Base-by-base conservation (phyloP, 2,329 filamentous ascomycete genomes). In the Penicillium fuscoglaucum region DNA sequence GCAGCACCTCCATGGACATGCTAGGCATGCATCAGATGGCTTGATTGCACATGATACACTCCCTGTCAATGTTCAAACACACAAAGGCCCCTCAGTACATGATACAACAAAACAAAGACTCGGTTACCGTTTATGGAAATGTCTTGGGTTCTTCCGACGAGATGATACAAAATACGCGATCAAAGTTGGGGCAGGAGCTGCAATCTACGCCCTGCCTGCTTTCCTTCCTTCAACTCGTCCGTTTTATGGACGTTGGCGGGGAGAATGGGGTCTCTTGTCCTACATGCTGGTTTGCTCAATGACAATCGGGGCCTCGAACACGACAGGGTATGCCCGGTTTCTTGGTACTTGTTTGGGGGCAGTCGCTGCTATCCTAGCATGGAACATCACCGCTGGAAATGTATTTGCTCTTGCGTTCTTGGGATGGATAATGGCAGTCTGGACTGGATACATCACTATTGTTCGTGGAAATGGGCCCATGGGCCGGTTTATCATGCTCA, bases 241-340 rank as follows among this genome's bases (percentile, higher is more conserved):
- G 0, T 83, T 89, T 21, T 99, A 97, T 72, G 83, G 87, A 52
- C 88, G 89, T 68, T 98, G 93, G 91, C 84, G 93, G 72, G 93
- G 93, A 31, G 95, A 99, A 81, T 99, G 95, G 95, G 95, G 95
- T 24, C 82, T 99, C 2, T 76, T 99, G 55, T 96, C 92, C 0
- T 98, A 96, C 79, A 98, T 98, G 93, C 87, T 98, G 70, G 95
- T 99, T 26, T 96, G 93, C 72, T 92, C 90, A 39, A 98, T 97
- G 92, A 99, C 93, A 0, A 93, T 97, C 24, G 95, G 95, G 29
- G 92, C 95, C 8, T 91, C 92, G 26, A 99, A 98, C 74, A 96
- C 93, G 1, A 97, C 93, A 0, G 93, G 92, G 4, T 87, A 87
- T 69, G 87, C 93, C 49, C 87, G 95, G 66, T 93, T 98, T 71